Percentiles rank a stretch among this genome's conserved stretches.
phyloP scores from a whole-genome alignment of 2,329 filamentous ascomycete genomes.

The Aspergillus sp. region DNA sequence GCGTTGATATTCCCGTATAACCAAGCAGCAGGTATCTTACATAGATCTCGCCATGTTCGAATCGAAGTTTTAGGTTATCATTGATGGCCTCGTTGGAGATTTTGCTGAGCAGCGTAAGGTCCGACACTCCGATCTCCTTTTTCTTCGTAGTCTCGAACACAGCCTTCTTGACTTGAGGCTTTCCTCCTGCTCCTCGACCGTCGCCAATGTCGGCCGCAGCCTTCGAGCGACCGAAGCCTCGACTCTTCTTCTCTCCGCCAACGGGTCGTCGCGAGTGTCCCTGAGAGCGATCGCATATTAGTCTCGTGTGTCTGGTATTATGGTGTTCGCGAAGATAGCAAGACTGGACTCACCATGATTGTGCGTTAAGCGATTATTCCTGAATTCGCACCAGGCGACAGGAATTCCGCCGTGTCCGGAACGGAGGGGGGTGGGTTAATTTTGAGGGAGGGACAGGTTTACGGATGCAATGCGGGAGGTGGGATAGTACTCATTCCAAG shows the following conservation, averaged over 20 bases:
- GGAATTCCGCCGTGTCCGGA: constrained; percentile 25
- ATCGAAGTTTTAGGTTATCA: constrained; percentile 96
- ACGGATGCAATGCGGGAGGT: constrained; percentile 3
- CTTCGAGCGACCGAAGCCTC: constrained; percentile 37
- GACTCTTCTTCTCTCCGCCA: constrained; percentile 38
- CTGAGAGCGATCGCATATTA: constrained; percentile 15
- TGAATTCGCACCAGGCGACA: constrained; percentile 25
- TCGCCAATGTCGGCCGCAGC: constrained; percentile 36
- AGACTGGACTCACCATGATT: constrained; percentile 27
- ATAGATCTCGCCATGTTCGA: constrained; percentile 96
- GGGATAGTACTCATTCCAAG: constrained; percentile 11
- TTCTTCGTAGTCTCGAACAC: constrained; percentile 95
- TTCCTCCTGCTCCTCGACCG: constrained; percentile 41
- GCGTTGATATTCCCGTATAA: constrained; percentile 1
- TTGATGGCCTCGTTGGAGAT: constrained; percentile 99
- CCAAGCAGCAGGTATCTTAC: constrained; percentile 37
- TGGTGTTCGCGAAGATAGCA: background rate
- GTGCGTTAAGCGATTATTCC: constrained; percentile 20
- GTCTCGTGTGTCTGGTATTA: background rate
- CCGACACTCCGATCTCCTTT: constrained; percentile 97
- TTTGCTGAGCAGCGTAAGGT: constrained; percentile 95
- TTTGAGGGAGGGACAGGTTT: constrained; percentile 6
- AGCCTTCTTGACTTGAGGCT: constrained; percentile 82
- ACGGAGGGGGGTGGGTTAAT: constrained; percentile 1
- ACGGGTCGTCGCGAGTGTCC: constrained; percentile 39